Evolutionary conservation across 1,284 basidiomycete genomes (phyloP).

Genomic region (Cystobasidiaceae sp.): DNA sequence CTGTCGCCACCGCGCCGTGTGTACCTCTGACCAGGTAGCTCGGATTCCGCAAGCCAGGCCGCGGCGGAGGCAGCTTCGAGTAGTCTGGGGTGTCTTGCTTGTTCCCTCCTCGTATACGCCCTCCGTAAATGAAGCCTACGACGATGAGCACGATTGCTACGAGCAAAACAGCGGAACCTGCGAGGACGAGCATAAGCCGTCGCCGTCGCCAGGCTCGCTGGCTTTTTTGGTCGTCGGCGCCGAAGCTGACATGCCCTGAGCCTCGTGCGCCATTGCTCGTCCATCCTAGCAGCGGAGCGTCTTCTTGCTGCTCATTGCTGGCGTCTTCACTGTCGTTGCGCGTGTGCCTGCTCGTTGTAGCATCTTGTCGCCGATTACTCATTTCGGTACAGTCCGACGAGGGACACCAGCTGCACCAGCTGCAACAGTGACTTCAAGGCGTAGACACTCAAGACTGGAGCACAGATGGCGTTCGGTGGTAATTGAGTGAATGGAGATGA

Average conservation of each 20-base stretch:
- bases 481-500: too few relatives aligned
- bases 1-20: slow-evolving; percentile 77
- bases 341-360: background rate
- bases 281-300: slow-evolving; percentile 6
- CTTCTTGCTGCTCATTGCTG: background rate
- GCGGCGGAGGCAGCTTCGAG: slow-evolving; percentile 37
- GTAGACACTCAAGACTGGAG: too few relatives aligned
- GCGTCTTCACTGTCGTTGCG: background rate
- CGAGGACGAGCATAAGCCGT: slow-evolving; percentile 1
- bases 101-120: slow-evolving; percentile 7
- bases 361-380: slow-evolving; percentile 12
- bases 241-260: background rate
- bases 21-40: slow-evolving; percentile 66
- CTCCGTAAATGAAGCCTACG: slow-evolving; percentile 6
- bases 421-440: too few relatives aligned
- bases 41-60: slow-evolving; percentile 55
- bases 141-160: slow-evolving; percentile 7
- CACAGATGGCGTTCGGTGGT: too few relatives aligned
- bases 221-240: background rate
- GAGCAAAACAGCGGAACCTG: slow-evolving; percentile 4
- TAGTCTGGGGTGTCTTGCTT: slow-evolving; percentile 15
- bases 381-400: too few relatives aligned
- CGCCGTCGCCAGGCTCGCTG: background rate
- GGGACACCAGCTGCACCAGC: too few relatives aligned
- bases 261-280: background rate